A percentile compares a stretch with the other conserved stretches of the same genome.
Evolutionary conservation across 192 early-diverging fungal species (phyloP).

Genomic region (Hyaloraphidium curvatum): DNA sequence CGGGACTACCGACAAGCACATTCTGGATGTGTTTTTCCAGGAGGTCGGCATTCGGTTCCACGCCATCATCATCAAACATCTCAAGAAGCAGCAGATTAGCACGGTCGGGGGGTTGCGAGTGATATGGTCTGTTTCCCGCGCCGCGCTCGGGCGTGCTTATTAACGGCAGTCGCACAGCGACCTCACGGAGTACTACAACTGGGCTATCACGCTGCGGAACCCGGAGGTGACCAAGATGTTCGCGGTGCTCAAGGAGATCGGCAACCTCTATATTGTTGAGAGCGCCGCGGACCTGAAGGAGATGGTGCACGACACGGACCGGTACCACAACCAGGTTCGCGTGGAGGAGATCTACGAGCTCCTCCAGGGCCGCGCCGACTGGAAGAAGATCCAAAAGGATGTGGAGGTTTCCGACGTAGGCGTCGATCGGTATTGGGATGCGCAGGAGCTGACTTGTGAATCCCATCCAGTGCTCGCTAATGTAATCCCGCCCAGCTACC

Average conservation of each 20-base stretch:
- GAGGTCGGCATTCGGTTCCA: constrained; percentile 64
- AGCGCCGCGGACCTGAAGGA: constrained; percentile 46
- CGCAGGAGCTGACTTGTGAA: no score
- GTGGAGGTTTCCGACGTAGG: no score
- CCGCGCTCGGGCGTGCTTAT: no score
- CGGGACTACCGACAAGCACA: constrained; percentile 62
- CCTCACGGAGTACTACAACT: constrained; percentile 61
- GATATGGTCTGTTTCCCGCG: constrained; percentile 35
- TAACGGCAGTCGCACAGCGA: constrained; percentile 45
- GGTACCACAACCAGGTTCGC: constrained; percentile 49
- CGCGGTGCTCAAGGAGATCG: constrained; percentile 56
- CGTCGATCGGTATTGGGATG: no score
- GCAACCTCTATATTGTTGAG: constrained; percentile 61
- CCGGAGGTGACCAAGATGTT: constrained; percentile 47
- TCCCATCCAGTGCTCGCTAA: no score
- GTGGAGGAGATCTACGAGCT: constrained; percentile 73
- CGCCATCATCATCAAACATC: constrained; percentile 64
- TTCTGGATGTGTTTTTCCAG: constrained; percentile 74
- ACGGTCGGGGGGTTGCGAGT: constrained; percentile 77
- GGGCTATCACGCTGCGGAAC: constrained; percentile 39
- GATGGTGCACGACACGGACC: constrained; percentile 53
- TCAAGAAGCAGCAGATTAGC: constrained; percentile 60
- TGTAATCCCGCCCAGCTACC: no score
- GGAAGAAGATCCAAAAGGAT: constrained; percentile 49
- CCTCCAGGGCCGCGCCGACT: constrained; percentile 53